Base-by-base conservation (phyloP, 2,329 filamentous ascomycete genomes). In the Apiospora malaysiana region DNA sequence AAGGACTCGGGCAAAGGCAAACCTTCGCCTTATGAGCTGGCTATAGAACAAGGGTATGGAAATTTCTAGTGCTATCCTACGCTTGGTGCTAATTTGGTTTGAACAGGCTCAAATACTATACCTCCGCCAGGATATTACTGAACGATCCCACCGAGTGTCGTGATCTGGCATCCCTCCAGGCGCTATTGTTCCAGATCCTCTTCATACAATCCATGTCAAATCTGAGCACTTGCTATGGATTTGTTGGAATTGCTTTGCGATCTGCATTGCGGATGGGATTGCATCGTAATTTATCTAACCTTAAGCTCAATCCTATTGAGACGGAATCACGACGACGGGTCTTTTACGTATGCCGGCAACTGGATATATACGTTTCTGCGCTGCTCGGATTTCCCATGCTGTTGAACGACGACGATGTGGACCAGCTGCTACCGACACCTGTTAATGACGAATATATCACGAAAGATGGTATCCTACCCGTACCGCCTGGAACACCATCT, bases 121-220 rank as follows among this genome's bases (percentile, higher is more conserved):
- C 88, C 75, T 87, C 88, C 3, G 89, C 92, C 6, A 88, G 92
- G 70, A 83, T 88, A 59, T 84, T 94, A 71, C 83, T 95, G 66
- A 85, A 89, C 70, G 90, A 91, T 72, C 84, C 91, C 59, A 89
- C 89, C 0, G 89, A 91, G 72, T 94, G 92, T 75, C 90, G 93
- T 66, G 93, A 95, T 77, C 84, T 95, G 59, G 88, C 86, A 25
- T 93, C 93, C 1, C 83, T 95, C 10, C 93, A 96, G 79, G 90
- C 92, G 2, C 86, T 96, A 8, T 83, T 94, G 25, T 94, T 94
- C 78, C 93, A 94, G 87, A 92, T 94, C 67, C 83, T 95, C 2
- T 96, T 95, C 77, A 85, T 95, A 0, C 93, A 96, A 77, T 90
- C 92, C 2, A 93, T 93, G 1, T 92, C 93, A 12, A 93, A 94